These are phyloP conservation scores for Globisporangium nodosum DNA, from an alignment of 352 stramenopile species.

Conservation along the genomic window DNA sequence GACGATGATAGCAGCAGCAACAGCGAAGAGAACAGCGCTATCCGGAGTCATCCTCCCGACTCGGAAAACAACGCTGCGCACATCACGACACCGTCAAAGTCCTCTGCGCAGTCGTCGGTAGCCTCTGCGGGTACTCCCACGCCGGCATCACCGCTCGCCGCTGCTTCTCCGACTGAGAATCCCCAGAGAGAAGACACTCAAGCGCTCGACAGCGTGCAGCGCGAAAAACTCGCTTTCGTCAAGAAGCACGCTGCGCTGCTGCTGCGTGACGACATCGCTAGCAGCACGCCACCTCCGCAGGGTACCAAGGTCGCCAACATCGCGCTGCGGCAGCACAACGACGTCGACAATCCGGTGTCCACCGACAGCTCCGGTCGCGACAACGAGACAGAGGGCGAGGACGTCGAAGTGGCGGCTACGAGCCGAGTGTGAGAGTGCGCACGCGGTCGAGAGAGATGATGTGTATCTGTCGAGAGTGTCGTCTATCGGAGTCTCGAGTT, in stretches of 20 bases:
- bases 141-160: no score
- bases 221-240: constrained; percentile 11
- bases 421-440: no score
- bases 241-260: constrained; percentile 3
- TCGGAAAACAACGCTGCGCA: neutral
- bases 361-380: no score
- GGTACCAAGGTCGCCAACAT: neutral
- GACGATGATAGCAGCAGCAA: neutral
- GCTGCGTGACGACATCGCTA: neutral
- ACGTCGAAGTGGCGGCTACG: no score
- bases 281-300: neutral
- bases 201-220: neutral
- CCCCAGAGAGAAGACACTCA: neutral
- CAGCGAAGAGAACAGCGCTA: neutral
- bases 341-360: no score
- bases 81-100: no score
- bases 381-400: neutral
- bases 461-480: no score
- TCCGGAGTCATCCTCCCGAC: no score
- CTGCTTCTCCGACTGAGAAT: neutral
- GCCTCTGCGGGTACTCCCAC: no score
- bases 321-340: neutral
- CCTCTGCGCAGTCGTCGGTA: no score
- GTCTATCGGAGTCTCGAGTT: neutral
- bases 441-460: no score